Percentiles rank a stretch among this genome's conserved stretches.
Conservation (phyloP, 805 yeast genomes). For the Saturnispora dispora region DNA sequence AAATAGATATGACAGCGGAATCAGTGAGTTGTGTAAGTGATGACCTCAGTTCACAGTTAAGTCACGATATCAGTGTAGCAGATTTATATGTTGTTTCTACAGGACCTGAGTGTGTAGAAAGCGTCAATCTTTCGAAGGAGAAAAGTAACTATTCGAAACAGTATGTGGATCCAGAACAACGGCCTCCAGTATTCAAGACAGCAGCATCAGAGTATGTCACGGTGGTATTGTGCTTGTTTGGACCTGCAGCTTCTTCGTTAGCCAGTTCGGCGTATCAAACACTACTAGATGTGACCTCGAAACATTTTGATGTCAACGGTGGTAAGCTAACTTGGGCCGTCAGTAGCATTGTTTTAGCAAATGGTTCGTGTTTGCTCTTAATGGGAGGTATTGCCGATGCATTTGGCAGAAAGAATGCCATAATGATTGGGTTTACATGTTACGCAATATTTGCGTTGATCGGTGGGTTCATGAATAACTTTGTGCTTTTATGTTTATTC, state of each 20-base stretch:
- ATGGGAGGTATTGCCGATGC: conserved; percentile 42
- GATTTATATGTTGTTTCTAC: conserved; percentile 1
- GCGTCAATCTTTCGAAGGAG: conserved; percentile 3
- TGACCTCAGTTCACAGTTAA: neutral
- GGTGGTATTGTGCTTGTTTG: conserved; percentile 28
- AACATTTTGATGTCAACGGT: conserved; percentile 30
- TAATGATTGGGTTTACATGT: conserved; percentile 27
- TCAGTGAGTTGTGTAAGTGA: neutral
- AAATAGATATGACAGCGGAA: neutral
- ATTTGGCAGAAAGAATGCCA: conserved; percentile 35
- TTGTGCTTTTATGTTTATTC: conserved; percentile 31
- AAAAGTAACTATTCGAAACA: conserved; percentile 1
- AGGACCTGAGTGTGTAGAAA: neutral
- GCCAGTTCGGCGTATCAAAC: conserved; percentile 30
- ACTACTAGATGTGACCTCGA: conserved; percentile 29
- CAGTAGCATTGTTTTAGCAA: conserved; percentile 32
- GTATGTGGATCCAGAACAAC: conserved; percentile 21
- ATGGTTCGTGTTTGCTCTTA: conserved; percentile 34
- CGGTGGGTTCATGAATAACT: conserved; percentile 32
- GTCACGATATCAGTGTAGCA: neutral
- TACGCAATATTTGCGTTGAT: conserved; percentile 29
- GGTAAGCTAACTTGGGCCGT: conserved; percentile 38
- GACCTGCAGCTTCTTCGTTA: conserved; percentile 34
- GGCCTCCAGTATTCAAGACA: conserved; percentile 31
- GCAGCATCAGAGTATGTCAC: conserved; percentile 28